A percentile compares a stretch with the other conserved stretches of the same genome.
Evolutionary conservation across 441 rosid genomes (phyloP).

Genomic region (Jatropha multifida): DNA sequence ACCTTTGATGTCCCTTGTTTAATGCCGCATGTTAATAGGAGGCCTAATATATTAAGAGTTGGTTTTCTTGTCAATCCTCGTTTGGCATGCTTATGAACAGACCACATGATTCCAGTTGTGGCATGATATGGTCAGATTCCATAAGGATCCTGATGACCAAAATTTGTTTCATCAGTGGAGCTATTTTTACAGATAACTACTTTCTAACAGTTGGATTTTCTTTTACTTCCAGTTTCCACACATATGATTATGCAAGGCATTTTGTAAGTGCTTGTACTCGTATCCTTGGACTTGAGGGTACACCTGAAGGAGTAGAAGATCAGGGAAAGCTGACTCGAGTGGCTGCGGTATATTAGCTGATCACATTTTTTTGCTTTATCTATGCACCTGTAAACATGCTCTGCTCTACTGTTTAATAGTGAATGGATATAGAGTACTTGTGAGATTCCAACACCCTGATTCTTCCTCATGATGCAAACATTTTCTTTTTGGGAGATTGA

Average conservation of each 20-base stretch:
- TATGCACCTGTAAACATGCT: slow-evolving; percentile 11
- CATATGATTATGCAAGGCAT: slow-evolving; percentile 85
- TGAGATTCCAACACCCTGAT: slow-evolving; percentile 11
- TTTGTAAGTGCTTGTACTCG: slow-evolving; percentile 90
- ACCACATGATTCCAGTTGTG: neutral
- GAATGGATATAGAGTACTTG: neutral
- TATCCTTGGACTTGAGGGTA: slow-evolving; percentile 82
- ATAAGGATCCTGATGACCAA: neutral
- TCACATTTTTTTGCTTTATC: slow-evolving; percentile 18
- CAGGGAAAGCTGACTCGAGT: slow-evolving; percentile 79
- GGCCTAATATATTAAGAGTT: neutral
- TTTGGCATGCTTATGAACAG: neutral
- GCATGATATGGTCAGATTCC: neutral
- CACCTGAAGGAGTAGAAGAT: slow-evolving; percentile 87
- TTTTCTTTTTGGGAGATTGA: slow-evolving; percentile 35
- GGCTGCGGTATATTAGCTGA: slow-evolving; percentile 59
- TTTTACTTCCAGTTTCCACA: slow-evolving; percentile 53
- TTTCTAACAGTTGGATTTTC: slow-evolving; percentile 17
- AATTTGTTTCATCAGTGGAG: neutral
- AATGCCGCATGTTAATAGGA: neutral
- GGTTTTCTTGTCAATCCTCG: neutral
- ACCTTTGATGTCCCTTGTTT: neutral
- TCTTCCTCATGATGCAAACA: slow-evolving; percentile 30
- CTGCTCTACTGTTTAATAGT: slow-evolving; percentile 6
- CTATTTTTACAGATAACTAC: neutral